phyloP scores from a whole-genome alignment of 176 grass and related monocot genomes.

The Poa pratensis region DNA sequence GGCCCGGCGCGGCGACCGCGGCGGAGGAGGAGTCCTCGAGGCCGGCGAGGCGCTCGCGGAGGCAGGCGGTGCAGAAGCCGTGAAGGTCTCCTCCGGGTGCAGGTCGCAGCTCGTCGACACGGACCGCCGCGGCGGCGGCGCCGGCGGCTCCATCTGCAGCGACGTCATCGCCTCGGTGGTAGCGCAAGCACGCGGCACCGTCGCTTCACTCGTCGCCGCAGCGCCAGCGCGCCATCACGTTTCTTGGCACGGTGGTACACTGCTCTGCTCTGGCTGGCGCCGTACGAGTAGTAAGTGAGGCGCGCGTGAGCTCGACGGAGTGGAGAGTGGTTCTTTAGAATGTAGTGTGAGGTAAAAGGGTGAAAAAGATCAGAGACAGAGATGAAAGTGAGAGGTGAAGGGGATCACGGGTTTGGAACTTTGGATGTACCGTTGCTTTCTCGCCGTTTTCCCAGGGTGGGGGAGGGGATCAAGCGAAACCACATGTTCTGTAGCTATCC shows the following conservation, averaged over 20 bases:
- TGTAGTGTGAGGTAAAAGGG: neutral
- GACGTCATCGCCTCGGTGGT: slow-evolving; percentile 29
- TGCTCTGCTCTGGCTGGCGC: slow-evolving; percentile 16
- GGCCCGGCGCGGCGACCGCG: slow-evolving; percentile 46
- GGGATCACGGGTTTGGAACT: slow-evolving; percentile 44
- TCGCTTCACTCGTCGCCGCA: neutral
- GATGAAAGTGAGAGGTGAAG: neutral
- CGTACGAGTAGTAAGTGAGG: slow-evolving; percentile 30
- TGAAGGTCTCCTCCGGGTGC: slow-evolving; percentile 80
- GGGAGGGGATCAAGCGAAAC: slow-evolving; percentile 2
- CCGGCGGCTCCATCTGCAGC: slow-evolving; percentile 58
- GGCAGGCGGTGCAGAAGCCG: slow-evolving; percentile 90
- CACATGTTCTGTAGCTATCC: neutral
- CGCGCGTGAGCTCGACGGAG: slow-evolving; percentile 12
- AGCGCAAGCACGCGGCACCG: neutral
- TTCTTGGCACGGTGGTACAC: neutral
- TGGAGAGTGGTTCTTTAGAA: slow-evolving; percentile 36
- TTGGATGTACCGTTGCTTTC: too few relatives aligned
- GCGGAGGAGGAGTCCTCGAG: slow-evolving; percentile 50
- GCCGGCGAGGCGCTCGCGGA: slow-evolving; percentile 83
- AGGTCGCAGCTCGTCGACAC: slow-evolving; percentile 69
- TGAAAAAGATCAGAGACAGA: neutral
- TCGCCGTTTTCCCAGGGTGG: slow-evolving; percentile 12
- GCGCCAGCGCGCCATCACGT: slow-evolving; percentile 27
- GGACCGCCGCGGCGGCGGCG: slow-evolving; percentile 47